Evolutionary conservation across 1,139 yeast genomes (phyloP).

Genomic region (Hansenula lynferdii): DNA sequence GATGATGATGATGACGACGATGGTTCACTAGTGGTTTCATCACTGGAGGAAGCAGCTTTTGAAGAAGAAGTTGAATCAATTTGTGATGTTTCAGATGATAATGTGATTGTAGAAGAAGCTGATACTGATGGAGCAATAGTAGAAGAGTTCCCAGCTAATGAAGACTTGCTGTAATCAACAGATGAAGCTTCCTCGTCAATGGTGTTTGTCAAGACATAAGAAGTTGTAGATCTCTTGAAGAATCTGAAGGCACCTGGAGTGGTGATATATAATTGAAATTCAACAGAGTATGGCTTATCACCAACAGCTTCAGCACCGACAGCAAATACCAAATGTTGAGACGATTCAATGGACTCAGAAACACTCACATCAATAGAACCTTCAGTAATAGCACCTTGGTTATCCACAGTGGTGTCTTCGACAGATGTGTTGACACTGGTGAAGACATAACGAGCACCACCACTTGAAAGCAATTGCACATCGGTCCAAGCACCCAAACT

Average conservation of each 20-base stretch:
- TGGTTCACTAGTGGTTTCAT: background rate
- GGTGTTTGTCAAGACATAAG: slow-evolving; percentile 8
- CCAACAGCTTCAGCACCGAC: slow-evolving; percentile 13
- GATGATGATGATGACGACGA: background rate
- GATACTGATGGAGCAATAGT: background rate
- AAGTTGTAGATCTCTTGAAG: slow-evolving; percentile 14
- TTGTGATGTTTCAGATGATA: background rate
- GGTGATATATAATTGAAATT: slow-evolving; percentile 12
- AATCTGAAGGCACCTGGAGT: slow-evolving; percentile 19
- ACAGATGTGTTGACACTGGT: slow-evolving; percentile 10
- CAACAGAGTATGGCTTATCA: slow-evolving; percentile 16
- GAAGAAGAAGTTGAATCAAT: background rate
- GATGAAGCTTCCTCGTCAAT: slow-evolving; percentile 9
- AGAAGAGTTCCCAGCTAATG: background rate
- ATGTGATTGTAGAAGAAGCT: background rate
- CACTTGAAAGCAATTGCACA: slow-evolving; percentile 13
- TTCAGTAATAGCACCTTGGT: slow-evolving; percentile 1
- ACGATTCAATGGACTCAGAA: slow-evolving; percentile 4
- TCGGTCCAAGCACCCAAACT: slow-evolving; percentile 17
- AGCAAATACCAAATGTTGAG: slow-evolving; percentile 3
- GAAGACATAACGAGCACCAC: slow-evolving; percentile 16
- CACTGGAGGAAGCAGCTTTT: background rate
- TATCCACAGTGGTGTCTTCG: slow-evolving; percentile 18
- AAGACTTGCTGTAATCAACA: too few species aligned
- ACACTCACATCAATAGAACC: slow-evolving; percentile 4